Evolutionary conservation across 208 protist species (phyloP).

Genomic region (Angomonas ambiguus): DNA sequence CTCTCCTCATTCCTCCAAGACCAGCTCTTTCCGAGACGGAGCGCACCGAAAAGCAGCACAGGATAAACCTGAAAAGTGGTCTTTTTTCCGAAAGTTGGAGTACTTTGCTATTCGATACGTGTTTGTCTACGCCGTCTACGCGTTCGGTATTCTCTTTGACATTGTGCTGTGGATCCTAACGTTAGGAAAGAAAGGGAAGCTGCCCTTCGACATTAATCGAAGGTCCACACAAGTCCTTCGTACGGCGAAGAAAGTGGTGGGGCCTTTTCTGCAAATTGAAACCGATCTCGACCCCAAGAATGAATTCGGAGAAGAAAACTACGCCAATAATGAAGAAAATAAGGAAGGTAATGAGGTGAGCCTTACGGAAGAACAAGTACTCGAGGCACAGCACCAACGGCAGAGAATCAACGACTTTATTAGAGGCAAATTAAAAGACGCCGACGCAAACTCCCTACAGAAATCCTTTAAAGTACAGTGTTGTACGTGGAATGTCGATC

Average conservation of each 20-base stretch:
- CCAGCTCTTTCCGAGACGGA: neutral
- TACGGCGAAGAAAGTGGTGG: constrained; percentile 14
- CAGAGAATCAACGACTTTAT: constrained; percentile 32
- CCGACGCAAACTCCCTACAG: neutral
- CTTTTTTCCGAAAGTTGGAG: neutral
- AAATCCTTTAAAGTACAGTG: constrained; percentile 45
- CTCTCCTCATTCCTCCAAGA: neutral
- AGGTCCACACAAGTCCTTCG: neutral
- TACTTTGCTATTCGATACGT: neutral
- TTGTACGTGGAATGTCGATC: constrained; percentile 82
- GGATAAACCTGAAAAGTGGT: neutral
- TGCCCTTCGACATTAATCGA: neutral
- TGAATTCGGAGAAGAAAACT: constrained; percentile 3
- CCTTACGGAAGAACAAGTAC: neutral
- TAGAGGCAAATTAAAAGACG: constrained; percentile 22
- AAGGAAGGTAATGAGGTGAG: constrained; percentile 1
- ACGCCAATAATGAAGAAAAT: neutral
- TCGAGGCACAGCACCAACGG: constrained; percentile 15
- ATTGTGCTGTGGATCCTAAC: constrained; percentile 25
- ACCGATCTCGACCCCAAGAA: constrained; percentile 26
- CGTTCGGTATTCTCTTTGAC: constrained; percentile 15
- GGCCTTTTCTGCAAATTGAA: constrained; percentile 42
- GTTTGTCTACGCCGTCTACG: constrained; percentile 6
- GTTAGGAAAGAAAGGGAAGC: constrained; percentile 11
- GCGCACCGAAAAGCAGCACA: neutral